Base-by-base conservation (phyloP, 2,329 filamentous ascomycete genomes). In the Fusarium lateritium region DNA sequence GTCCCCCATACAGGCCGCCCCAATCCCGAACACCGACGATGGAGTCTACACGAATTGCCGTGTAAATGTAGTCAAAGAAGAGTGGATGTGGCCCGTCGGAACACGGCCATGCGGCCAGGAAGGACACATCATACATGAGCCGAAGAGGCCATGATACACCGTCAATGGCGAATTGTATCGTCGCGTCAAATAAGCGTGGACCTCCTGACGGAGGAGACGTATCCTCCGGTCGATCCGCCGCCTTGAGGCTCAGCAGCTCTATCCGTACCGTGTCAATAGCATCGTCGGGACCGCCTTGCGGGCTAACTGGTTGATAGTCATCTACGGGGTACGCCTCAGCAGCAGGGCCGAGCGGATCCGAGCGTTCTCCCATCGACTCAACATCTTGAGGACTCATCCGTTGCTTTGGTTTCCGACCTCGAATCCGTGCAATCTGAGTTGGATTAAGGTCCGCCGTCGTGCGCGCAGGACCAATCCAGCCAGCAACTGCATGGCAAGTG, bases 401-500 rank as follows among this genome's bases (percentile, higher is more conserved):
- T 72, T 90, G 86, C 22, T 84, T 86, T 3, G 89, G 84, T 17
- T 82, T 83, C 15, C 86, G 84, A 59, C 90, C 86, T 62, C 89
- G 88, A 58, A 94, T 87, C 34, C 90, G 85, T 1, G 91, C 90
- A 65, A 92, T 92, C 77, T 94, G 90, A 3, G 89, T 89, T 38
- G 88, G 86, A 49, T 83, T 84, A 5, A 94, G 85, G 75, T 93
- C 90, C 5, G 84, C 81, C 3, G 90, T 91, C 22, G 90, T 90
- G 9, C 89, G 86, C 31, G 89, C 91, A 3, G 92, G 92, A 0
- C 92, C 92, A 39, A 94, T 83, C 92, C 92, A 94, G 24, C 92
- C 92, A 43, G 88, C 91, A 21, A 92, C 84, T 56, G 91, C 86
- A 67, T 86, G 87, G 71, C 92, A 92, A 1, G 91, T 93, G 24